Evolutionary conservation across 2,329 filamentous ascomycete genomes (phyloP), one percentile per base, ranked within the genome.

Genomic region (Parastagonospora nodorum): DNA sequence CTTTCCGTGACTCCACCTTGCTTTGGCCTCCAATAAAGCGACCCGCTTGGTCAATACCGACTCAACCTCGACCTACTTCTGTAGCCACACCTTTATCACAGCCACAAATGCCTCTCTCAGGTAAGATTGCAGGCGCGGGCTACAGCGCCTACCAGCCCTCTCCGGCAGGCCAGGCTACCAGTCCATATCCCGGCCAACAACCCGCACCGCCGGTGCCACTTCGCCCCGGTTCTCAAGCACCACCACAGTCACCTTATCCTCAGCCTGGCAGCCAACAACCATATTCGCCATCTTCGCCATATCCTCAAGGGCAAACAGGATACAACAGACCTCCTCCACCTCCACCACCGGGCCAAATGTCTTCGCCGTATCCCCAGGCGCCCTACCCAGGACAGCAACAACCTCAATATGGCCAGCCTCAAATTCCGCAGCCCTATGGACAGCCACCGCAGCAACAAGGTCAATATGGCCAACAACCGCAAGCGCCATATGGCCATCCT

Each of bases 191-290:
- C 9, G 31, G 42, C 56, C 63, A 63, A 36, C 60, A 55, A 29
- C 55, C 60, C 27, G 53, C 56, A 24, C 60, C 69, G 14, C 61
- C 69, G 29, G 54, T 74, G 50, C 67, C 73, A 51, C 60, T 60
- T 19, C 69, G 71, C 43, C 71, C 72, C 28, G 69, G 68, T 49
- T 73, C 68, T 24, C 64, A 65, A 44, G 67, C 71, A 33, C 67
- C 71, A 36, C 72, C 74, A 37, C 74, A 76, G 51, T 77, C 78
- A 46, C 72, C 75, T 41, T 76, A 76, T 48, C 69, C 75, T 36
- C 75, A 75, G 50, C 65, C 67, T 5, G 19, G 19, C 43, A 43
- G 62, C 61, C 45, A 68, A 73, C 53, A 66, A 60, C 40, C 43
- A 64, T 50, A 35, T 80, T 80, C 66, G 69, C 43, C 68, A 47